Evolutionary conservation across 2,329 filamentous ascomycete genomes (phyloP).

Genomic region (Meredithiella fracta): DNA sequence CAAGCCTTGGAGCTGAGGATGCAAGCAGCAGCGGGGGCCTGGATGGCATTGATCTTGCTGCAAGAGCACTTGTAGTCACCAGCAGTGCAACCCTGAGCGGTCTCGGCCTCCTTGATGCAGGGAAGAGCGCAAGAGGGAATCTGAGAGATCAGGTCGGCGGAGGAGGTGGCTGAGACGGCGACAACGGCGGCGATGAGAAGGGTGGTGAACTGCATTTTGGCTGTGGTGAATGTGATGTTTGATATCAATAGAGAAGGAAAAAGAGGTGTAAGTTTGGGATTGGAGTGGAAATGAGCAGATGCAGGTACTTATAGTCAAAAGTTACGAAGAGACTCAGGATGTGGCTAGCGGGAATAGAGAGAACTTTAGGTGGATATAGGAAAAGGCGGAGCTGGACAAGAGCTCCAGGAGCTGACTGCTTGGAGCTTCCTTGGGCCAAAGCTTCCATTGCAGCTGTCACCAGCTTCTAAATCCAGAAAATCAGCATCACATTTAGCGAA

Average conservation of each 20-base stretch:
- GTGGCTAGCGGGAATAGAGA: too few relatives aligned
- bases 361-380: too few relatives aligned
- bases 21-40: slow-evolving; percentile 9
- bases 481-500: too few relatives aligned
- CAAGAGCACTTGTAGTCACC: slow-evolving; percentile 14
- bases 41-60: slow-evolving; percentile 7
- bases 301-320: too few relatives aligned
- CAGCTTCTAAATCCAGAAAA: too few relatives aligned
- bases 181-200: slow-evolving; percentile 7
- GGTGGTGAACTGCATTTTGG: slow-evolving; percentile 14
- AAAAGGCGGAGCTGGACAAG: too few relatives aligned
- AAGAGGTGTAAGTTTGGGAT: too few relatives aligned
- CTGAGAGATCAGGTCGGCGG: slow-evolving; percentile 12
- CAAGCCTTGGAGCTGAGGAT: slow-evolving; percentile 18
- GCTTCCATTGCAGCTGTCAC: too few relatives aligned
- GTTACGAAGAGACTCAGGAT: too few relatives aligned
- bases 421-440: too few relatives aligned
- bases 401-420: too few relatives aligned
- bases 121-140: slow-evolving; percentile 13
- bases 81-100: slow-evolving; percentile 4
- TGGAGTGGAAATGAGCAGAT: too few relatives aligned
- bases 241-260: not conserved
- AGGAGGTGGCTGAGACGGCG: slow-evolving; percentile 8
- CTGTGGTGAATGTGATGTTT: not conserved
- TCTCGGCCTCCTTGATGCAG: slow-evolving; percentile 12